Evolutionary conservation across 345 rosid genomes (phyloP).

Genomic region (Conringia planisiliqua): DNA sequence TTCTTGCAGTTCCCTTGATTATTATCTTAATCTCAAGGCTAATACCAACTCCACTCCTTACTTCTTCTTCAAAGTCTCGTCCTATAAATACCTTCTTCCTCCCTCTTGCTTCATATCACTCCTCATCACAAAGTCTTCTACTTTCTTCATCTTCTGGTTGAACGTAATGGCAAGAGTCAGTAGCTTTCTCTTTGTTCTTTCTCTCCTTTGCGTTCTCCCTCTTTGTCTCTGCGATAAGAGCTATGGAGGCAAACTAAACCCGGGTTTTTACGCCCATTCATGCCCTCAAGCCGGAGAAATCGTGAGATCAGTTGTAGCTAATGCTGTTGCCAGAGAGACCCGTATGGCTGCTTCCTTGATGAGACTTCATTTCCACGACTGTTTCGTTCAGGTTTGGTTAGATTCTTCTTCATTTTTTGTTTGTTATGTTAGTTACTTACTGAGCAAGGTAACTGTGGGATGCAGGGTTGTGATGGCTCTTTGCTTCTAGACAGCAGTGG

Average conservation of each 20-base stretch:
- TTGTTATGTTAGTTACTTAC: background rate
- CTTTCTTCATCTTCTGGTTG: background rate
- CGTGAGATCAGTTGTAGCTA: slow-evolving; percentile 52
- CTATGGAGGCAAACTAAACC: slow-evolving; percentile 46
- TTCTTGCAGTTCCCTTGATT: slow-evolving; percentile 3
- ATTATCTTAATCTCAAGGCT: slow-evolving; percentile 3
- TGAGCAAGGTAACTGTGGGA: background rate
- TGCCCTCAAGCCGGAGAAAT: slow-evolving; percentile 61
- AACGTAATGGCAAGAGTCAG: slow-evolving; percentile 37
- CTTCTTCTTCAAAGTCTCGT: slow-evolving; percentile 9
- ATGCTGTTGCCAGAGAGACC: slow-evolving; percentile 57
- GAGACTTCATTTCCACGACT: slow-evolving; percentile 85
- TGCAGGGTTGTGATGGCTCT: slow-evolving; percentile 93
- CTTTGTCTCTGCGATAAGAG: slow-evolving; percentile 36
- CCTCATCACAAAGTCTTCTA: slow-evolving; percentile 21
- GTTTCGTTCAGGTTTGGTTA: slow-evolving; percentile 67
- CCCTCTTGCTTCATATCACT: slow-evolving; percentile 22
- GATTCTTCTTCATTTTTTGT: background rate
- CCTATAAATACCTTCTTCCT: slow-evolving; percentile 13
- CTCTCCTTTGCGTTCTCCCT: slow-evolving; percentile 52
- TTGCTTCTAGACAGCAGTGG: slow-evolving; percentile 66
- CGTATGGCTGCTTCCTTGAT: slow-evolving; percentile 85
- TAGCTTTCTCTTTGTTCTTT: slow-evolving; percentile 35
- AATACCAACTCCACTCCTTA: slow-evolving; percentile 43
- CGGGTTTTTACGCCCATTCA: slow-evolving; percentile 53